These are phyloP conservation scores for Capronia epimyces DNA, from an alignment of 2,329 filamentous ascomycete species.

Conservation along the genomic window DNA sequence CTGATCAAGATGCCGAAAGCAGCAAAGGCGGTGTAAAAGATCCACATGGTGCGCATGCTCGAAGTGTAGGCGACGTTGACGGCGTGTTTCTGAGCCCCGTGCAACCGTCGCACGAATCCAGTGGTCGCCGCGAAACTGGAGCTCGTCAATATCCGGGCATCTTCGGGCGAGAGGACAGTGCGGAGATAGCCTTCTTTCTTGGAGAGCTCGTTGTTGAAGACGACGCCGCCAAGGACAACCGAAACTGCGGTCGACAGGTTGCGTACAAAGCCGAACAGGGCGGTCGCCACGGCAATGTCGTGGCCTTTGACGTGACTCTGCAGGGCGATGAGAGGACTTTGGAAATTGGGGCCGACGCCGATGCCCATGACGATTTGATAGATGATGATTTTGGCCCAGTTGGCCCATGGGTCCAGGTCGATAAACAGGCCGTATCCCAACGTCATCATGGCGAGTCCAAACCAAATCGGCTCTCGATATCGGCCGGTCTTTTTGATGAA, in stretches of 20 bases:
- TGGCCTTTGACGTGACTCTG: conserved; percentile 56
- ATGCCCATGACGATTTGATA: conserved; percentile 58
- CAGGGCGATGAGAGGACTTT: conserved; percentile 58
- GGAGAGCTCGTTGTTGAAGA: conserved; percentile 39
- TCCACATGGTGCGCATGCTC: conserved; percentile 39
- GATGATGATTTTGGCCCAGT: conserved; percentile 45
- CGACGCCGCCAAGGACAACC: conserved; percentile 49
- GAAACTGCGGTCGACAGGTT: conserved; percentile 50
- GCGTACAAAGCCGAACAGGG: conserved; percentile 52
- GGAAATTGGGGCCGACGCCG: conserved; percentile 59
- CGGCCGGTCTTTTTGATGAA: conserved; percentile 68
- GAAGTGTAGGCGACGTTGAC: conserved; percentile 33
- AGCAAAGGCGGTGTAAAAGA: conserved; percentile 37
- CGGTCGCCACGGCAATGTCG: conserved; percentile 57
- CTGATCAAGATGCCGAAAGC: conserved; percentile 32
- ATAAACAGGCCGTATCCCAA: conserved; percentile 64
- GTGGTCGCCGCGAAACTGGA: conserved; percentile 36
- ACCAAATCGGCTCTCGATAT: conserved; percentile 58
- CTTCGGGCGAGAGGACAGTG: conserved; percentile 32
- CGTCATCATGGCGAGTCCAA: conserved; percentile 54
- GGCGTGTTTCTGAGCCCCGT: conserved; percentile 28
- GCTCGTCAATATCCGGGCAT: conserved; percentile 31
- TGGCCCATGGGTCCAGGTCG: conserved; percentile 50
- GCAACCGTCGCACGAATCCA: conserved; percentile 34
- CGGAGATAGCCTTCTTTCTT: conserved; percentile 32